Evolutionary conservation across 495 filamentous ascomycete genomes (phyloP).

Genomic region (Cercophora sp.): DNA sequence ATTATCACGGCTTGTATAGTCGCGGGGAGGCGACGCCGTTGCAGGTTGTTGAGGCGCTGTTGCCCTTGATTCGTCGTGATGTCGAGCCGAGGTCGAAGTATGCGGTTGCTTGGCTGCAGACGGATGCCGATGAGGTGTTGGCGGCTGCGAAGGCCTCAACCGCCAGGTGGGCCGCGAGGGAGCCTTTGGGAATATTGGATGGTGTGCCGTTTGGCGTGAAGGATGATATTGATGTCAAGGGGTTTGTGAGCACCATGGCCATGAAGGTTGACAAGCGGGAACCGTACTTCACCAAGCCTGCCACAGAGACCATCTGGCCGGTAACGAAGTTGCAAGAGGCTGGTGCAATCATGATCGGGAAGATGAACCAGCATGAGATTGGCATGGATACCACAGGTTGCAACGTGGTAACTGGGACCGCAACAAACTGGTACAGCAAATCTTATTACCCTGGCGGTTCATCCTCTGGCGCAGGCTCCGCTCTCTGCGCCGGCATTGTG

Average conservation of each 20-base stretch:
- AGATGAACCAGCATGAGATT: slow-evolving; percentile 88
- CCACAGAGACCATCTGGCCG: slow-evolving; percentile 57
- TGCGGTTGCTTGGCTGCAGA: slow-evolving; percentile 60
- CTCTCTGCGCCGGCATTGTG: slow-evolving; percentile 68
- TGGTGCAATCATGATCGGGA: slow-evolving; percentile 79
- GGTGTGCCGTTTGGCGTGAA: slow-evolving; percentile 85
- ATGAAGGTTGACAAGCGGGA: slow-evolving; percentile 35
- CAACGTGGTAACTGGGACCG: slow-evolving; percentile 60
- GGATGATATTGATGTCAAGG: slow-evolving; percentile 75
- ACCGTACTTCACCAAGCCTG: slow-evolving; percentile 30
- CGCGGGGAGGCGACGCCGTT: slow-evolving; percentile 66
- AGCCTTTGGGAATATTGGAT: slow-evolving; percentile 64
- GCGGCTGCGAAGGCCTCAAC: slow-evolving; percentile 69
- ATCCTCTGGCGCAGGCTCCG: slow-evolving; percentile 79
- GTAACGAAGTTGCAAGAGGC: slow-evolving; percentile 69
- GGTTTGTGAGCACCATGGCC: slow-evolving; percentile 64
- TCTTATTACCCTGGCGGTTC: slow-evolving; percentile 86
- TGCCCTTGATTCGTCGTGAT: slow-evolving; percentile 65
- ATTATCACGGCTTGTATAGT: slow-evolving; percentile 71
- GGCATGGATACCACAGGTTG: slow-evolving; percentile 50
- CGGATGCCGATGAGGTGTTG: slow-evolving; percentile 56
- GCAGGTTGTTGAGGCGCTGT: slow-evolving; percentile 62
- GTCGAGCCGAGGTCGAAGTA: slow-evolving; percentile 51
- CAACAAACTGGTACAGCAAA: slow-evolving; percentile 75
- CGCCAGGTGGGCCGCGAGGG: slow-evolving; percentile 61